Base-by-base conservation (phyloP, 352 stramenopile species). In the Pythium oligandrum region DNA sequence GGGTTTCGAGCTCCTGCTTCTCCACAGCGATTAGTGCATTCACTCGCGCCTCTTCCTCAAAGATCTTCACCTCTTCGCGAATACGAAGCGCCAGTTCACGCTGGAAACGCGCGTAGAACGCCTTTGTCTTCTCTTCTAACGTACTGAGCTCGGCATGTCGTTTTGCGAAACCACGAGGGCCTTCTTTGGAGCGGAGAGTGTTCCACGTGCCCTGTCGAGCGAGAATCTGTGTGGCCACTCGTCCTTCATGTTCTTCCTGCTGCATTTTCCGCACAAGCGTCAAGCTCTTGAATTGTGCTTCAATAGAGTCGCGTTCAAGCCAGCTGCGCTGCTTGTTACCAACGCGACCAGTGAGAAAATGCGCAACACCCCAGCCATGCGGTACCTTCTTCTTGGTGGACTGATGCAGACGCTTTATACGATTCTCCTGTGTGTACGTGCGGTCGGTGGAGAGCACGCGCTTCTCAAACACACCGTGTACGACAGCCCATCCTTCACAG, bases 331-430 rank as follows among this genome's bases (percentile, higher is more conserved):
- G 42, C 26, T 66, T 68, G 4, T 40, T 39, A 31, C 52, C 64
- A 5, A 63, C 66, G 45, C 63, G 55, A 1, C 75, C 79, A 0
- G 68, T 77, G 31, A 93, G 37, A 48, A 93, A 86, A 49, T 90
- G 80, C 3, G 83, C 83, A 5, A 93, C 76, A 11, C 80, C 83
- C 78, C 78, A 93, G 10, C 83, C 83, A 32, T 93, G 83, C 2
- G 83, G 80, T 2, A 93, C 73, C 17, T 65, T 61, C 46, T 51
- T 60, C 0, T 47, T 59, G 30, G 12, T 48, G 30, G 55, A 60
- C 44, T 61, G 68, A 10, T 40, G 49, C 17, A 51, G 1, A 17
- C 57, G 59, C 31, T 57, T 59, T 40, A 58, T 6, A 9, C 61
- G 55, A 17, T 63, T 64, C 33, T 64, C 55, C 12, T 38, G 26